Evolutionary conservation across 805 yeast genomes (phyloP).

Genomic region (Candida loeiensis): DNA sequence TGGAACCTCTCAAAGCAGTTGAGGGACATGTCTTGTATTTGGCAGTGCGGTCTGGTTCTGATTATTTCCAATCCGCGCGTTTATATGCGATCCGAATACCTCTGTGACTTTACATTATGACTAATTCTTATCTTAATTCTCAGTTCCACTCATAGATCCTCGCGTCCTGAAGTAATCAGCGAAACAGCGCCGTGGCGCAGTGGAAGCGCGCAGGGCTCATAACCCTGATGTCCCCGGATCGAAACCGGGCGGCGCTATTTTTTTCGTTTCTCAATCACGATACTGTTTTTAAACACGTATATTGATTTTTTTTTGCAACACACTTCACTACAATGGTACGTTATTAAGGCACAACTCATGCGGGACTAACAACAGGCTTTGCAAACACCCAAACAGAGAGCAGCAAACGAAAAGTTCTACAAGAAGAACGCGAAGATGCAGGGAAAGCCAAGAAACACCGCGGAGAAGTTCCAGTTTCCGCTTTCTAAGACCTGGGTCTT

Average conservation of each 20-base stretch:
- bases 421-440: constrained; percentile 66
- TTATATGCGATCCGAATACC: too few species aligned
- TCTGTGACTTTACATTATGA: too few species aligned
- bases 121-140: too few species aligned
- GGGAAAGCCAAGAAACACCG: constrained; percentile 60
- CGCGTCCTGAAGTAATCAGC: neutral
- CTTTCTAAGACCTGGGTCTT: constrained; percentile 63
- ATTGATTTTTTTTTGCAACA: neutral
- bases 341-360: neutral
- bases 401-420: constrained; percentile 82
- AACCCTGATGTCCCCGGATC: constrained; percentile 98
- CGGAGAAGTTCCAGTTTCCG: constrained; percentile 44
- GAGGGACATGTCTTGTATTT: too few species aligned
- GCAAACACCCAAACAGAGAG: constrained; percentile 85
- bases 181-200: constrained; percentile 90
- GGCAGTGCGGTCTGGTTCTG: too few species aligned
- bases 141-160: too few species aligned
- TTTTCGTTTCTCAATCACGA: constrained; percentile 7
- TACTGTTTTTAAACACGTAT: constrained; percentile 1
- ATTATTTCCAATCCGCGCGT: too few species aligned
- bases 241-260: constrained; percentile 89
- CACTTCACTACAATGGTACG: constrained; percentile 3
- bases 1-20: too few species aligned
- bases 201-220: constrained; percentile 99
- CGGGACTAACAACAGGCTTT: constrained; percentile 42